These are phyloP conservation scores for Debaryomyces coudertii DNA, from an alignment of 1,139 yeast genomes.

Conservation along the genomic window DNA sequence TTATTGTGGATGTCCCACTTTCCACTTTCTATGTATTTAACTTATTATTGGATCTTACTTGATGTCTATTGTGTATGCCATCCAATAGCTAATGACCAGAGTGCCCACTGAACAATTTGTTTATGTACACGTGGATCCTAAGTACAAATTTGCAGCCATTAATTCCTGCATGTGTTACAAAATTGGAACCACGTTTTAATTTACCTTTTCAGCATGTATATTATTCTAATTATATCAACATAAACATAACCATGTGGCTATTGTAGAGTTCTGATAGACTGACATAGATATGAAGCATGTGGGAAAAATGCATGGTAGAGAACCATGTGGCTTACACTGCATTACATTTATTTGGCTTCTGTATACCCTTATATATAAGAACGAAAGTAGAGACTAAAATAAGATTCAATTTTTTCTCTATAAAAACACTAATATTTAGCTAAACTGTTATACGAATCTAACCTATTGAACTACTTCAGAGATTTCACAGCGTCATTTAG, in stretches of 20 bases:
- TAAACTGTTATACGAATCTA: not conserved
- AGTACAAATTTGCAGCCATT: slow-evolving; percentile 1
- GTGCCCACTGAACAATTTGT: too few relatives aligned
- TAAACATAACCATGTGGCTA: not conserved
- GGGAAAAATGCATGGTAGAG: not conserved
- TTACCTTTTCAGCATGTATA: not conserved
- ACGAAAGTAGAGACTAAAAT: not conserved
- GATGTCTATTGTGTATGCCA: too few relatives aligned
- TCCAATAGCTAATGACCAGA: too few relatives aligned
- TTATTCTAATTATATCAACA: not conserved
- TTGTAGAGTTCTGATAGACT: not conserved
- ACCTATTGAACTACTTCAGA: not conserved
- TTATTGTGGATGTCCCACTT: too few relatives aligned
- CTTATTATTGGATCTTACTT: too few relatives aligned
- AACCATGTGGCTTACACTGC: slow-evolving; percentile 1
- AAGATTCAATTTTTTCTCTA: not conserved
- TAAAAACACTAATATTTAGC: not conserved
- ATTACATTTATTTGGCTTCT: not conserved
- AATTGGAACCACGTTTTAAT: slow-evolving; percentile 6
- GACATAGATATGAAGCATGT: not conserved
- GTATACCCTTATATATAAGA: not conserved
- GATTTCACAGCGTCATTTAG: not conserved
- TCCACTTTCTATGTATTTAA: too few relatives aligned
- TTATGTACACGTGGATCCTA: not conserved
- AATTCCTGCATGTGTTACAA: not conserved